Percentiles rank a stretch among this genome's conserved stretches.
Evolutionary conservation across 2,329 filamentous ascomycete species (phyloP).

Genomic region (Cladophialophora exuberans): DNA sequence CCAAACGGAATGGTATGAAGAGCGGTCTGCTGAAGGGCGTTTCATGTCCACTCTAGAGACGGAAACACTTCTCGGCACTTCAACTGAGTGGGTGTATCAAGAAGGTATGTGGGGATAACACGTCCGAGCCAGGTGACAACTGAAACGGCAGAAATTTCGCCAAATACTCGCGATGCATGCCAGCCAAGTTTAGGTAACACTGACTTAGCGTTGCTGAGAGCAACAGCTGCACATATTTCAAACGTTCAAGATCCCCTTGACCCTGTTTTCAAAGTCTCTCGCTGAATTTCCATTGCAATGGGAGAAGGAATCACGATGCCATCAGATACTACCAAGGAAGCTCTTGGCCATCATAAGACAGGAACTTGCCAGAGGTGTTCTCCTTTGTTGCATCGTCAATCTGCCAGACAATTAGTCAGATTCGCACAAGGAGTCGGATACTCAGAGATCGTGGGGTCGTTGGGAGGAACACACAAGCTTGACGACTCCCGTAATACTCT

Average conservation of each 20-base stretch:
- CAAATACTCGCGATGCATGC: too few relatives aligned
- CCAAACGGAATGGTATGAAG: background rate
- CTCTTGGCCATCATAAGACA: constrained; percentile 19
- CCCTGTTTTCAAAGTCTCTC: too few relatives aligned
- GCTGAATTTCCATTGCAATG: too few relatives aligned
- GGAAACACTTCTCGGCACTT: background rate
- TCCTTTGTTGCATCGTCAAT: constrained; percentile 28
- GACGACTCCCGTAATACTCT: constrained; percentile 30
- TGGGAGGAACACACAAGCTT: constrained; percentile 20
- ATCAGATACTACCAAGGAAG: constrained; percentile 21
- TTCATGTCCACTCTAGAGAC: background rate
- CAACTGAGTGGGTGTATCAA: background rate
- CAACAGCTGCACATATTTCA: too few relatives aligned
- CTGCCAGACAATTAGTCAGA: constrained; percentile 11
- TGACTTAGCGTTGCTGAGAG: too few relatives aligned
- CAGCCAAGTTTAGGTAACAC: too few relatives aligned
- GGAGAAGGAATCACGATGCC: too few relatives aligned
- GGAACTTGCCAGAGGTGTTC: constrained; percentile 22
- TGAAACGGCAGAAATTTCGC: too few relatives aligned
- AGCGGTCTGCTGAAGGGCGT: background rate
- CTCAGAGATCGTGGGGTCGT: background rate
- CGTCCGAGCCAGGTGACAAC: too few relatives aligned
- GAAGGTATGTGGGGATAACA: background rate
- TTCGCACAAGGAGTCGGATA: background rate
- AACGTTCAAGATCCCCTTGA: too few relatives aligned